Conservation (phyloP, 1,139 yeast genomes). For the Magnusiomyces starmeri region DNA sequence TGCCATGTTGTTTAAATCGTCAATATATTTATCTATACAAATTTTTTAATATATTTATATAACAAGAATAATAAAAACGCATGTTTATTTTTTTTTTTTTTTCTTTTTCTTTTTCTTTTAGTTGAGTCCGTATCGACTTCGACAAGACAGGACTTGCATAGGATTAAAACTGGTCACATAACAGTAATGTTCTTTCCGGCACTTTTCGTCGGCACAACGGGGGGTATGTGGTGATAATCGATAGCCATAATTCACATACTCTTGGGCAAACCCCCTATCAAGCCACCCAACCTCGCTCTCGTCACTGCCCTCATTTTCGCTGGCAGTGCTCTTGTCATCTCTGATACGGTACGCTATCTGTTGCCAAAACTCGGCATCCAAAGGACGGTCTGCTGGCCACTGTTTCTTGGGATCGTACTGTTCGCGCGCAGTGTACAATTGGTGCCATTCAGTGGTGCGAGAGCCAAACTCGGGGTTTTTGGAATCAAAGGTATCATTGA, state of each 20-base stretch:
- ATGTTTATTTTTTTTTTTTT: background rate
- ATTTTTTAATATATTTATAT: too few species aligned
- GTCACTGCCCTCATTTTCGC: background rate
- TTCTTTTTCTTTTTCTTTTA: background rate
- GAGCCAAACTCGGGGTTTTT: slow-evolving; percentile 12
- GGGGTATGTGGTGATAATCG: slow-evolving; percentile 44
- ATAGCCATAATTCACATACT: slow-evolving; percentile 42
- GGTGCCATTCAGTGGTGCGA: slow-evolving; percentile 23
- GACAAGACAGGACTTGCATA: slow-evolving; percentile 5
- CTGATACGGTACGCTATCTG: slow-evolving; percentile 25
- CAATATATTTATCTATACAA: too few species aligned
- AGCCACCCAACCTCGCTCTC: background rate
- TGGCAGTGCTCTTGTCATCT: slow-evolving; percentile 29
- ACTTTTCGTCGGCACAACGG: slow-evolving; percentile 22
- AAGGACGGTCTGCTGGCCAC: slow-evolving; percentile 30
- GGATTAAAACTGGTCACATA: slow-evolving; percentile 19
- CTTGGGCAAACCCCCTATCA: slow-evolving; percentile 35
- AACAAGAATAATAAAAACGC: too few species aligned
- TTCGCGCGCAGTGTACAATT: slow-evolving; percentile 30
- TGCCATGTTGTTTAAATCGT: too few species aligned
- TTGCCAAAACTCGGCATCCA: slow-evolving; percentile 31
- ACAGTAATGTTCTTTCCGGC: slow-evolving; percentile 28
- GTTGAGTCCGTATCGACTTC: background rate
- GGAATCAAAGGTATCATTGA: slow-evolving; percentile 38
- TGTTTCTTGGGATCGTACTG: slow-evolving; percentile 19